phyloP scores from a whole-genome alignment of 2,329 filamentous ascomycete genomes.

The Ustulina deusta region DNA sequence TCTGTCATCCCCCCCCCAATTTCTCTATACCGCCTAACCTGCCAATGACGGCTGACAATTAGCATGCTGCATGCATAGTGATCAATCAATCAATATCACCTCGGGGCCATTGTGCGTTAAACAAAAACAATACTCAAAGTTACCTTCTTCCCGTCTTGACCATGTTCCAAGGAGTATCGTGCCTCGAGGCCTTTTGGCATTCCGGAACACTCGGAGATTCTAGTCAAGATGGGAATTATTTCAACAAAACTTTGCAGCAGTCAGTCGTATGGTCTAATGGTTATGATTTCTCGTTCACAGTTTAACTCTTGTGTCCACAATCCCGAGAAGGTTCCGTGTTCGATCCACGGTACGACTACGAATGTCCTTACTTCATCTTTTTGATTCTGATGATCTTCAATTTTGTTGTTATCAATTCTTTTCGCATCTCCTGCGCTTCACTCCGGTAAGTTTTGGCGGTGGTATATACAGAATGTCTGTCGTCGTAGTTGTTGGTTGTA shows the following conservation, averaged over 20 bases:
- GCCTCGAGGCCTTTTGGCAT: not conserved
- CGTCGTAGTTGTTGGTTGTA: no score
- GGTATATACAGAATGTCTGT: no score
- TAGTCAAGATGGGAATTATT: not conserved
- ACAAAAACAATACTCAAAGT: no score
- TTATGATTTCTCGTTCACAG: constrained; percentile 42
- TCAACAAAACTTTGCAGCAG: not conserved
- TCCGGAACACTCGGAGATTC: not conserved
- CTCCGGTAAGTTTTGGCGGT: no score
- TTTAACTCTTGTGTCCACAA: constrained; percentile 25
- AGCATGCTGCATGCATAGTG: not conserved
- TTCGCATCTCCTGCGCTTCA: no score
- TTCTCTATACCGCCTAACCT: not conserved
- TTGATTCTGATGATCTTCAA: not conserved
- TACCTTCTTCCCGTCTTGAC: not conserved
- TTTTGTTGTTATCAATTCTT: not conserved
- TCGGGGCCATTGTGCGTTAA: no score
- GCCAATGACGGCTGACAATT: not conserved
- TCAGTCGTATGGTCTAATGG: constrained; percentile 41
- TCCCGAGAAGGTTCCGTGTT: constrained; percentile 41
- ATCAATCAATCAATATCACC: not conserved
- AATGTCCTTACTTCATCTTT: not conserved
- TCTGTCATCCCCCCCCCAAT: not conserved
- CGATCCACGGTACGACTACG: constrained; percentile 41
- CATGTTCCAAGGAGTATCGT: not conserved